phyloP scores from a whole-genome alignment of 2,329 filamentous ascomycete species.

The Elsinoe australis region DNA sequence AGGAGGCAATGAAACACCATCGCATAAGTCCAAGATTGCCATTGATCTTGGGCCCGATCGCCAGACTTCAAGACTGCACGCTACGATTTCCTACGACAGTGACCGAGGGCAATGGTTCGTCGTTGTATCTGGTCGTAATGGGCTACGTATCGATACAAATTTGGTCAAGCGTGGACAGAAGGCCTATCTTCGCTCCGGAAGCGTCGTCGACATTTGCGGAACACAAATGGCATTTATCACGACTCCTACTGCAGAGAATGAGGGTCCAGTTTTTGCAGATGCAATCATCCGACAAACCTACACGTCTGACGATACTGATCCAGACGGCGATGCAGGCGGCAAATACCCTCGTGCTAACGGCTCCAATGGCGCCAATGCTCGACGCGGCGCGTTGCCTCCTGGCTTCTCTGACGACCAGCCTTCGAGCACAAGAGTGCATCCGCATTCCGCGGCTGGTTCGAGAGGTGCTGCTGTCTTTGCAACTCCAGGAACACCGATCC shows the following conservation, averaged over 20 bases:
- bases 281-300: conserved; percentile 33
- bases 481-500: conserved; percentile 31
- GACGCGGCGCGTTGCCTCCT: conserved; percentile 18
- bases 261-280: conserved; percentile 53
- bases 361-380: conserved; percentile 24
- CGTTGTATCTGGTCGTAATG: conserved; percentile 82
- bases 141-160: conserved; percentile 72
- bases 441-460: conserved; percentile 30
- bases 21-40: conserved; percentile 51
- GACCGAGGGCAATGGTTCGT: conserved; percentile 64
- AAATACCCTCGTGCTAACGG: conserved; percentile 25
- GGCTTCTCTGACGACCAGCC: conserved; percentile 21
- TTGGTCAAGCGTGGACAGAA: conserved; percentile 60
- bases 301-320: conserved; percentile 36
- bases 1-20: conserved; percentile 19
- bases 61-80: conserved; percentile 44
- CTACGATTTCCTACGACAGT: conserved; percentile 42
- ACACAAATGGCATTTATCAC: conserved; percentile 99
- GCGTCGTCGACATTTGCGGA: conserved; percentile 83
- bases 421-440: conserved; percentile 27
- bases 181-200: conserved; percentile 67
- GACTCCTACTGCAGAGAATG: conserved; percentile 66
- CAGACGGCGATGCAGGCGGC: conserved; percentile 26
- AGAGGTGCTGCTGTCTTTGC: conserved; percentile 30
- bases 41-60: conserved; percentile 65